A percentile compares a stretch with the other conserved stretches of the same genome.
Conservation (phyloP, 116 monocot species). For the Phalaenopsis hybrid region DNA sequence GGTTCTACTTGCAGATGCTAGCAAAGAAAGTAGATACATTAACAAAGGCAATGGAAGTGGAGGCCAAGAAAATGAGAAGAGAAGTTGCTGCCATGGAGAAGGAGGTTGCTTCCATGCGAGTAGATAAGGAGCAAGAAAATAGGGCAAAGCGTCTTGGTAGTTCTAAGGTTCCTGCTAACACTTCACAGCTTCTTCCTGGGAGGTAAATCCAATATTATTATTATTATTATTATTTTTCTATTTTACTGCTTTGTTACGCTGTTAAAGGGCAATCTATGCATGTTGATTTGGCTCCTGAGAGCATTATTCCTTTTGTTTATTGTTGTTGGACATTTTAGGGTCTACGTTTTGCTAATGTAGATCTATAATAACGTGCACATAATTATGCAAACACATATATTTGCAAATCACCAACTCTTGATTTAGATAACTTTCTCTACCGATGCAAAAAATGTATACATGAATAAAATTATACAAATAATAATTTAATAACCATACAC, state of each 20-base stretch:
- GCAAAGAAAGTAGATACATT: slow-evolving; percentile 67
- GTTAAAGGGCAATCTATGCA: neutral
- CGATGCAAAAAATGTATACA: neutral
- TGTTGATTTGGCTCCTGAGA: neutral
- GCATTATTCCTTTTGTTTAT: neutral
- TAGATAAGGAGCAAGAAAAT: slow-evolving; percentile 44
- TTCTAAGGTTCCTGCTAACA: slow-evolving; percentile 27
- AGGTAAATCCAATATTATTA: slow-evolving; percentile 1
- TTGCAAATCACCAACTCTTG: neutral
- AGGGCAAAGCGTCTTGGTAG: slow-evolving; percentile 36
- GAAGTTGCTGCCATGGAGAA: slow-evolving; percentile 59
- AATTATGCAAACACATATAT: neutral
- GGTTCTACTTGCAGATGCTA: slow-evolving; percentile 29
- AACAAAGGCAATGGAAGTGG: slow-evolving; percentile 61
- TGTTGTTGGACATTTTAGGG: neutral
- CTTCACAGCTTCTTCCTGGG: slow-evolving; percentile 20
- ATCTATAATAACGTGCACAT: neutral
- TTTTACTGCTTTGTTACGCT: neutral
- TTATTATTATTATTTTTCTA: too few relatives aligned
- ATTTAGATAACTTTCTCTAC: neutral
- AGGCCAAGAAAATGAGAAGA: slow-evolving; percentile 61
- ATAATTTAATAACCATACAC: neutral
- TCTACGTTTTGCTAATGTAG: neutral
- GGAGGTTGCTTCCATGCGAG: slow-evolving; percentile 53
- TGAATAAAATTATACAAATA: neutral